Conservation (phyloP, 768 basidiomycete genomes). For the Termitomyces sp. region DNA sequence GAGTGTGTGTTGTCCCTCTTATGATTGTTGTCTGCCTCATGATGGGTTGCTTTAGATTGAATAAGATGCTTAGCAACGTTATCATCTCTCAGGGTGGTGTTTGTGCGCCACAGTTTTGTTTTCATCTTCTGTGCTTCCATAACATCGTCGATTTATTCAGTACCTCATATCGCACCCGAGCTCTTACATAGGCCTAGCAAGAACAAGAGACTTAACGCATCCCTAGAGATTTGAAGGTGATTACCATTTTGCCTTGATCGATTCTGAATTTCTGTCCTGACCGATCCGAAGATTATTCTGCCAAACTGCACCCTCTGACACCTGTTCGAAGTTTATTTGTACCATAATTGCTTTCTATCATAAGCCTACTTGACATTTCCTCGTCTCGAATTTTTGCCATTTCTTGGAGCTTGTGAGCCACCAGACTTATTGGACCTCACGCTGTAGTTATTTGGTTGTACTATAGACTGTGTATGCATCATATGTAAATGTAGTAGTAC, state of each 20-base stretch:
- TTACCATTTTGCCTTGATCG: not conserved
- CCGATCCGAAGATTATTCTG: not conserved
- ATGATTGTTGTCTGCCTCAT: not conserved
- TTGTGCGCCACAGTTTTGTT: conserved; percentile 37
- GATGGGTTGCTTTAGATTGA: conserved; percentile 35
- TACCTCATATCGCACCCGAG: conserved; percentile 23
- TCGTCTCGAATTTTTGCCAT: not conserved
- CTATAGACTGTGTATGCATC: not conserved
- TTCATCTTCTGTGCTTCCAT: not conserved
- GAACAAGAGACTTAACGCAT: not conserved
- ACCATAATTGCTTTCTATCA: not conserved
- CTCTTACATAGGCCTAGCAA: conserved; percentile 15
- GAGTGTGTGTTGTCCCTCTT: conserved; percentile 40
- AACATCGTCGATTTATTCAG: conserved; percentile 6
- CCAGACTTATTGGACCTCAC: not conserved
- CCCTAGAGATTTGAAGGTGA: conserved; percentile 3
- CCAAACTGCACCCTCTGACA: not conserved
- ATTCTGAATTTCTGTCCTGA: not conserved
- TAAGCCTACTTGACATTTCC: not conserved
- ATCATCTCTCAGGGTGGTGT: conserved; percentile 82
- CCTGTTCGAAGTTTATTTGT: not conserved
- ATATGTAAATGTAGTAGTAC: not conserved
- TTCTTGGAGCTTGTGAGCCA: not conserved
- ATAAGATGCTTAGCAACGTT: conserved; percentile 57
- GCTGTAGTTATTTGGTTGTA: not conserved